Conservation (phyloP, 768 basidiomycete genomes). For the Lentinula edodes region DNA sequence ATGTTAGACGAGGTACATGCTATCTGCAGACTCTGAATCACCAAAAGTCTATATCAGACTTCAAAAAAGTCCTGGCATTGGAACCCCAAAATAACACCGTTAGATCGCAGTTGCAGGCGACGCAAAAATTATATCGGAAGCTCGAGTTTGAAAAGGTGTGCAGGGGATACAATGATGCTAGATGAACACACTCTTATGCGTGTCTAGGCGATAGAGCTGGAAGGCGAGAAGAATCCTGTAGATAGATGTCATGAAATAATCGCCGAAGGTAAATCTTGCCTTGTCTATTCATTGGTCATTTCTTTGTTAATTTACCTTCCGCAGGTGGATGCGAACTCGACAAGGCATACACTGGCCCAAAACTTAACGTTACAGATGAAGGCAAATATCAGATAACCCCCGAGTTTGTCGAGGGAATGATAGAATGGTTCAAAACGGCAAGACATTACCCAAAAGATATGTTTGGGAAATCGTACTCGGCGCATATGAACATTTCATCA, state of each 20-base stretch:
- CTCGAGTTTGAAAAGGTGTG: constrained; percentile 91
- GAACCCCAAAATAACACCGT: constrained; percentile 87
- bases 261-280: constrained; percentile 51
- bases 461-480: constrained; percentile 96
- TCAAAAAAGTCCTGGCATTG: constrained; percentile 75
- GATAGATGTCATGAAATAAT: constrained; percentile 77
- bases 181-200: background rate
- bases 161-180: background rate
- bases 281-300: background rate
- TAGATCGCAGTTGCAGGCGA: constrained; percentile 74
- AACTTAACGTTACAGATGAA: constrained; percentile 49
- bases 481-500: constrained; percentile 66
- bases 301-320: background rate
- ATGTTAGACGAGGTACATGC: constrained; percentile 71
- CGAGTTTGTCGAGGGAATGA: constrained; percentile 81
- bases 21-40: constrained; percentile 87
- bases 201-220: constrained; percentile 80
- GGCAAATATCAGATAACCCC: constrained; percentile 70
- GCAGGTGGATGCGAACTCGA: constrained; percentile 80
- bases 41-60: constrained; percentile 80
- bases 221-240: constrained; percentile 80
- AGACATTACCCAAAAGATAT: constrained; percentile 81
- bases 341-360: constrained; percentile 67
- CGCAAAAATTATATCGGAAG: constrained; percentile 85
- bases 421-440: constrained; percentile 94